Percentiles rank a stretch among this genome's conserved stretches.
These are phyloP conservation scores for Colletotrichum filicis DNA, from an alignment of 2,329 filamentous ascomycete species.

Conservation along the genomic window DNA sequence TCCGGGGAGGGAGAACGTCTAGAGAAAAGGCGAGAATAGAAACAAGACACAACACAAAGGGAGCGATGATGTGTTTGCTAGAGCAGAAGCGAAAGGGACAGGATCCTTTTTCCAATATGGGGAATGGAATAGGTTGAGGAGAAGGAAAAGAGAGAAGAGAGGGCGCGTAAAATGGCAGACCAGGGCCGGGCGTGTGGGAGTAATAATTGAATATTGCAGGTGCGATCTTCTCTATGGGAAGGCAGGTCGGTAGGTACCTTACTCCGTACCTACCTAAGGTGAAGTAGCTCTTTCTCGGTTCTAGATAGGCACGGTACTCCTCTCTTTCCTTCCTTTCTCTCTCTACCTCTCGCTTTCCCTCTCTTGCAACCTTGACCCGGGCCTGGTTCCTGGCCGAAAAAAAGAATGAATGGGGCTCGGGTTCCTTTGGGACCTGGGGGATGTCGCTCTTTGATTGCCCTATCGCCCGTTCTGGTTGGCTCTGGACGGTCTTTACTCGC, in stretches of 20 bases:
- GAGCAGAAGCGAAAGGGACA: conserved; percentile 3
- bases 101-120: conserved; percentile 20
- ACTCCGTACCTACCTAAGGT: too few relatives aligned
- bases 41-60: conserved; percentile 27
- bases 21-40: conserved; percentile 14
- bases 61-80: conserved; percentile 1
- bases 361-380: background rate
- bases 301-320: too few relatives aligned
- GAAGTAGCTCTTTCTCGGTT: background rate
- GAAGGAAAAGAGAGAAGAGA: conserved; percentile 9
- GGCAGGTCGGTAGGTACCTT: too few relatives aligned
- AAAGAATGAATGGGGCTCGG: conserved; percentile 11
- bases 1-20: background rate
- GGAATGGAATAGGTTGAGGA: conserved; percentile 15
- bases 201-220: conserved; percentile 15
- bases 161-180: background rate
- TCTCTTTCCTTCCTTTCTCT: background rate
- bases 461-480: conserved; percentile 23
- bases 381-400: background rate
- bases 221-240: conserved; percentile 2
- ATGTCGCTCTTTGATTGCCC: conserved; percentile 36
- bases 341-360: background rate
- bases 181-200: conserved; percentile 12
- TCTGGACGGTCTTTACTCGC: background rate
- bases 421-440: conserved; percentile 23